Conservation (phyloP, 73 alveolate species). For the Stentor roeselii region DNA sequence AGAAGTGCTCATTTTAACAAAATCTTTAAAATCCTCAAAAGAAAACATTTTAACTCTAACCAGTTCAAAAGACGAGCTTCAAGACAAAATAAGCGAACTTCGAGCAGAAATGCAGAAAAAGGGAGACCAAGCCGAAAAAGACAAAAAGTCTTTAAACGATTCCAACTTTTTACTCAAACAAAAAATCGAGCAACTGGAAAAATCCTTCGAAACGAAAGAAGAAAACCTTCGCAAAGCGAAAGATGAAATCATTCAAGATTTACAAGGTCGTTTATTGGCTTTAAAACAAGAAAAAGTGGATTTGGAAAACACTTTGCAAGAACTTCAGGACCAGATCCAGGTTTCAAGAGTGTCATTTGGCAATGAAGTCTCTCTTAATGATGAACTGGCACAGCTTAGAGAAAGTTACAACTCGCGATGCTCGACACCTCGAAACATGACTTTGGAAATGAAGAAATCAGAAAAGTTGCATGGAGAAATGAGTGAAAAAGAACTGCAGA, state of each 20-base stretch:
- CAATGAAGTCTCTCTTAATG: background rate
- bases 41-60: background rate
- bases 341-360: background rate
- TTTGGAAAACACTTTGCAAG: slow-evolving; percentile 5
- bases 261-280: background rate
- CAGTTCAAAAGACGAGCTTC: background rate
- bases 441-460: background rate
- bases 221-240: background rate
- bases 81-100: background rate
- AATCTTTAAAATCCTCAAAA: background rate
- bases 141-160: background rate
- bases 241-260: background rate
- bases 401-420: slow-evolving; percentile 3
- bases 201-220: background rate
- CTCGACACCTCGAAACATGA: background rate
- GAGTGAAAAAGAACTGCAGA: slow-evolving; percentile 4
- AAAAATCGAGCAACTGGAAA: background rate
- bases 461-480: background rate
- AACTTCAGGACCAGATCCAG: slow-evolving; percentile 11
- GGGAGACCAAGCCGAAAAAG: background rate
- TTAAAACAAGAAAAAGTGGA: slow-evolving; percentile 22
- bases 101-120: background rate
- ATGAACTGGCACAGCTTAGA: background rate
- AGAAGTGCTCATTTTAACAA: background rate
- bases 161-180: background rate